Percentiles rank a stretch among this genome's conserved stretches.
Conservation (phyloP, 306 rosid genomes). For the Mimosa bimucronata region DNA sequence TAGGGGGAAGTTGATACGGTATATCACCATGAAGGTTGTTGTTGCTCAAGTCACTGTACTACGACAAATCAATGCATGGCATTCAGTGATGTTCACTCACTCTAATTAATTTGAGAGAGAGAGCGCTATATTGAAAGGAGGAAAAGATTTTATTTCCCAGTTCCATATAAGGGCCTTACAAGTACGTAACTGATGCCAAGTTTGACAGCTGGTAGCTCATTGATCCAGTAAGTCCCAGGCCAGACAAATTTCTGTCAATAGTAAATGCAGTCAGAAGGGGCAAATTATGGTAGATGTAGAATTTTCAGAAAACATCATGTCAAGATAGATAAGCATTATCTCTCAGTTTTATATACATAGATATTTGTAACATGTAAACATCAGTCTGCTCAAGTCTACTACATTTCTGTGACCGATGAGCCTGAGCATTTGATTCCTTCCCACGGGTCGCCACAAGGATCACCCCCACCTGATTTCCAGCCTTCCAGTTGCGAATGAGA, state of each 20-base stretch:
- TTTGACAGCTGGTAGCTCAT: constrained; percentile 81
- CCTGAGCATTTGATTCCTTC: constrained; percentile 78
- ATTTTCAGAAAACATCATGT: background rate
- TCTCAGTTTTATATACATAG: background rate
- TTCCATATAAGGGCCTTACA: constrained; percentile 63
- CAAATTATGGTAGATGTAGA: background rate
- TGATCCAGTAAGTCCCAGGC: constrained; percentile 66
- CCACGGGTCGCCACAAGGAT: constrained; percentile 91
- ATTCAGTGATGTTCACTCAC: constrained; percentile 40
- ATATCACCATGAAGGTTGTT: constrained; percentile 78
- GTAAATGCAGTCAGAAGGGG: constrained; percentile 21
- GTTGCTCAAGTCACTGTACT: constrained; percentile 94
- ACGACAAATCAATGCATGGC: constrained; percentile 60
- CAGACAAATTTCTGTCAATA: constrained; percentile 65
- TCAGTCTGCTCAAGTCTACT: background rate
- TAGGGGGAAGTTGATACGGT: constrained; percentile 96
- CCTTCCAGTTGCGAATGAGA: constrained; percentile 64
- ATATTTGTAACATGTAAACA: background rate
- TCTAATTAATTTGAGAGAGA: background rate
- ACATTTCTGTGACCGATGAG: constrained; percentile 91
- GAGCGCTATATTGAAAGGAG: background rate
- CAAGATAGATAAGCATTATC: background rate
- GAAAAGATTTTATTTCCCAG: constrained; percentile 9
- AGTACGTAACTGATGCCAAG: constrained; percentile 72
- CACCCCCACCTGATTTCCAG: constrained; percentile 88